Conservation (phyloP, 371 early-diverging fungal genomes). For the Massospora cicadina region DNA sequence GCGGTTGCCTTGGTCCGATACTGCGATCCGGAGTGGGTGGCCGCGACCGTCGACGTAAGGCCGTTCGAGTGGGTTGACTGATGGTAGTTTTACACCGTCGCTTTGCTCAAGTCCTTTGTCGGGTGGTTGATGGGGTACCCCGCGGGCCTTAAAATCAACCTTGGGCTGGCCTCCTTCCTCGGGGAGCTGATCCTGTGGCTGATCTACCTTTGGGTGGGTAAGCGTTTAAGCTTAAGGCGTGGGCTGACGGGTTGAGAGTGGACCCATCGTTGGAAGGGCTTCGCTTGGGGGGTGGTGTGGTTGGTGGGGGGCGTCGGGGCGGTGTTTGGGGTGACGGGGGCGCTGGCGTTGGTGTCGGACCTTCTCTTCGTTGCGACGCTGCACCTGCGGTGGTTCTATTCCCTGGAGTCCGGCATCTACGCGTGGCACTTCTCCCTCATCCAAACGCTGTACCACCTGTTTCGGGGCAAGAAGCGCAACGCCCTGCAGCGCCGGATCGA, state of each 20-base stretch:
- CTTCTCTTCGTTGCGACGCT: constrained; percentile 61
- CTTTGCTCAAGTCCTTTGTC: constrained; percentile 16
- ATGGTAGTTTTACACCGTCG: neutral
- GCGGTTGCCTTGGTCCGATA: neutral
- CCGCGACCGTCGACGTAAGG: neutral
- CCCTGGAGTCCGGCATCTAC: constrained; percentile 78
- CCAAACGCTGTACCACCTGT: neutral
- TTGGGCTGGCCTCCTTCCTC: constrained; percentile 68
- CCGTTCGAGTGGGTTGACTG: neutral
- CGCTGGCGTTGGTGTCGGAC: constrained; percentile 64
- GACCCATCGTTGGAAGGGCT: constrained; percentile 17
- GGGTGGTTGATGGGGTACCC: constrained; percentile 88
- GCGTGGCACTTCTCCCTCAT: constrained; percentile 75
- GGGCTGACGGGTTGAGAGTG: constrained; percentile 1
- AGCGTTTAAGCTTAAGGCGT: neutral
- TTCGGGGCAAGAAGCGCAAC: constrained; percentile 65
- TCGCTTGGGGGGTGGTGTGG: constrained; percentile 43
- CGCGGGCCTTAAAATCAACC: constrained; percentile 90
- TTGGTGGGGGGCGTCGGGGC: constrained; percentile 57
- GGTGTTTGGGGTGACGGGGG: constrained; percentile 63
- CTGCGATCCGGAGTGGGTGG: neutral
- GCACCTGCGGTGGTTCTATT: constrained; percentile 86
- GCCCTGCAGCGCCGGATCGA: constrained; percentile 84
- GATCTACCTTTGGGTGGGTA: constrained; percentile 69
- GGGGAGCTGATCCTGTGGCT: constrained; percentile 90